phyloP scores from a whole-genome alignment of 768 basidiomycete genomes.

The Podaxis mareebaensis region DNA sequence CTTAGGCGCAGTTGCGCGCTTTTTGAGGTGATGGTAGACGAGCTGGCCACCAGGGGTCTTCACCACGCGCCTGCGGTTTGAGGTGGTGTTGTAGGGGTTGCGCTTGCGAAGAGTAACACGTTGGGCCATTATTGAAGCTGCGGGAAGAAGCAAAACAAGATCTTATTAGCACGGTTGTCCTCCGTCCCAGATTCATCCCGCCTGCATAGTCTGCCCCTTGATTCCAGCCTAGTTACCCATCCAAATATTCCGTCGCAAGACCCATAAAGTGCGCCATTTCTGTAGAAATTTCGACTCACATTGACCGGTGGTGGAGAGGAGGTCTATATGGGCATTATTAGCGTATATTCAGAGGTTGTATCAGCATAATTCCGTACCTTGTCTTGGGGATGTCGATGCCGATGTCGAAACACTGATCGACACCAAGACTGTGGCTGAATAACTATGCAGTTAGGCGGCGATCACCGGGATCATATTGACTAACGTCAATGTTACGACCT shows the following conservation, averaged over 20 bases:
- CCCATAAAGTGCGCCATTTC: constrained; percentile 12
- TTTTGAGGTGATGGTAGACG: constrained; percentile 98
- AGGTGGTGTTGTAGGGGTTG: constrained; percentile 96
- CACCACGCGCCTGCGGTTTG: constrained; percentile 90
- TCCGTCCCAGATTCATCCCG: neutral
- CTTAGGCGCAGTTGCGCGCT: constrained; percentile 87
- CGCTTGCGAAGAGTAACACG: constrained; percentile 99
- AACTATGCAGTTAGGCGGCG: constrained; percentile 40
- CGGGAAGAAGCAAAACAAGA: constrained; percentile 3
- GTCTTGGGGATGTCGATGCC: constrained; percentile 64
- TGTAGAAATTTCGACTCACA: constrained; percentile 33
- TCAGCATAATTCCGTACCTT: constrained; percentile 43
- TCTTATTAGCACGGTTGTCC: constrained; percentile 7
- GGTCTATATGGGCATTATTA: constrained; percentile 18
- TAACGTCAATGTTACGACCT: neutral
- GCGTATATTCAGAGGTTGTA: constrained; percentile 20
- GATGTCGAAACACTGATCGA: constrained; percentile 38
- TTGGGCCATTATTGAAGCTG: constrained; percentile 79
- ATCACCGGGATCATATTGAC: constrained; percentile 22
- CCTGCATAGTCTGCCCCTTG: neutral
- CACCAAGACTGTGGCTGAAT: constrained; percentile 34
- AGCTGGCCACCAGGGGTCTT: constrained; percentile 99
- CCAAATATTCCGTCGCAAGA: constrained; percentile 8
- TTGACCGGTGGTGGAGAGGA: constrained; percentile 25
- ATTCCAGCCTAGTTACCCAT: neutral